Conservation (phyloP, 2,329 filamentous ascomycete species). For the Colletotrichum somersetense region DNA sequence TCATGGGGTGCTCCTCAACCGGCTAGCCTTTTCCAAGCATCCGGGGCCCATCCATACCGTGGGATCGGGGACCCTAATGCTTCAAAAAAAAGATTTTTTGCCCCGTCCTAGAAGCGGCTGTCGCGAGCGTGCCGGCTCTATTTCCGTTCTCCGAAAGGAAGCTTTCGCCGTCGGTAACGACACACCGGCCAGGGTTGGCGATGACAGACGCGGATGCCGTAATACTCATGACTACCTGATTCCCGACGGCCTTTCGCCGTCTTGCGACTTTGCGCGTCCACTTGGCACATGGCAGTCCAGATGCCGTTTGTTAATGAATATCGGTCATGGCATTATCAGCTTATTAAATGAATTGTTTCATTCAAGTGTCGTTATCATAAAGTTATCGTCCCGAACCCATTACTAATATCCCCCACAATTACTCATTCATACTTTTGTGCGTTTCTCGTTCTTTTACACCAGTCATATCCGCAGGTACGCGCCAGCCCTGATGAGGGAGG, state of each 20-base stretch:
- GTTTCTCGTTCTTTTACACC: background rate
- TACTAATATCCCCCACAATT: background rate
- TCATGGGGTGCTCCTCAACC: slow-evolving; percentile 26
- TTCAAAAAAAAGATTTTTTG: slow-evolving; percentile 1
- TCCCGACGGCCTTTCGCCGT: background rate
- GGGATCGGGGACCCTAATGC: slow-evolving; percentile 35
- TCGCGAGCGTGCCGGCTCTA: background rate
- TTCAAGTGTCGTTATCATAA: background rate
- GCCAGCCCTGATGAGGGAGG: background rate
- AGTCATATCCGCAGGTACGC: background rate
- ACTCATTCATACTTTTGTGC: background rate
- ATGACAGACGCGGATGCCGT: background rate
- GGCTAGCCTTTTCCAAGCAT: slow-evolving; percentile 28
- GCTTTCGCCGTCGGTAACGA: background rate
- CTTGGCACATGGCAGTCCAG: background rate
- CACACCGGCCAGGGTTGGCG: background rate
- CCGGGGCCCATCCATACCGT: slow-evolving; percentile 31
- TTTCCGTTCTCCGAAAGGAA: background rate
- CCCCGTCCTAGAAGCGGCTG: background rate
- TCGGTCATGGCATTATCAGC: background rate
- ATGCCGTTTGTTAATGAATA: background rate
- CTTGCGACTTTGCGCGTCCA: background rate
- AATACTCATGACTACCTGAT: background rate
- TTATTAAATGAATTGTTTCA: background rate
- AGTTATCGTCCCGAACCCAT: background rate